phyloP scores from a whole-genome alignment of 208 protist genomes.

The Acanthamoeba divionensis region DNA sequence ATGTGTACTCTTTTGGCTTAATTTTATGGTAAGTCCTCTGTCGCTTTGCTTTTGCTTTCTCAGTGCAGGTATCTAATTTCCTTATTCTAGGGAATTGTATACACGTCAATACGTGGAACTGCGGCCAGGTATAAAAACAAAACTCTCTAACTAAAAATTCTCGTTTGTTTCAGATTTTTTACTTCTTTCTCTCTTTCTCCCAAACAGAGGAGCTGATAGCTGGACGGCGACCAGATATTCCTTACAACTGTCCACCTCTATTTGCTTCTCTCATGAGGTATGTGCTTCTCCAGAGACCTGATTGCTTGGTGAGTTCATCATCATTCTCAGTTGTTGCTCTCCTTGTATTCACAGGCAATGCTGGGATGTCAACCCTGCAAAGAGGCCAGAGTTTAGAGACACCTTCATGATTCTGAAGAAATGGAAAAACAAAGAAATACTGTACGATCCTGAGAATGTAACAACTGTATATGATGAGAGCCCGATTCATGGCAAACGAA shows the following conservation, averaged over 20 bases:
- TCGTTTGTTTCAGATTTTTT: too few relatives aligned
- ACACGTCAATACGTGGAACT: neutral
- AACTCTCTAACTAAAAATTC: neutral
- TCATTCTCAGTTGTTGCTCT: neutral
- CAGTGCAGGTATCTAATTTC: neutral
- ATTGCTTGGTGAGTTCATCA: neutral
- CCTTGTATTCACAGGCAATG: neutral
- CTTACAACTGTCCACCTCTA: neutral
- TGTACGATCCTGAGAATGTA: too few relatives aligned
- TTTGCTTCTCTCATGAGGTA: conserved; percentile 4
- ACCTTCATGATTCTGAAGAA: neutral
- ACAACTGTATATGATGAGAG: too few relatives aligned
- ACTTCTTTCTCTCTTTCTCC: too few relatives aligned
- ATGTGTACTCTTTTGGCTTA: neutral
- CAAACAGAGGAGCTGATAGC: neutral
- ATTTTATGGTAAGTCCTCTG: neutral
- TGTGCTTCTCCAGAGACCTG: neutral
- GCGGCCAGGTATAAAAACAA: neutral
- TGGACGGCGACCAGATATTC: conserved; percentile 9
- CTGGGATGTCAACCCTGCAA: neutral
- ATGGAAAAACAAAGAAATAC: too few relatives aligned
- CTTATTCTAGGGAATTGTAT: neutral
- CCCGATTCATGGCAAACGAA: too few relatives aligned
- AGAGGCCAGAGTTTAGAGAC: neutral
- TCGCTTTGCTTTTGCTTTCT: neutral